Conservation (phyloP, 2,329 filamentous ascomycete species). For the Cercospora beticola region DNA sequence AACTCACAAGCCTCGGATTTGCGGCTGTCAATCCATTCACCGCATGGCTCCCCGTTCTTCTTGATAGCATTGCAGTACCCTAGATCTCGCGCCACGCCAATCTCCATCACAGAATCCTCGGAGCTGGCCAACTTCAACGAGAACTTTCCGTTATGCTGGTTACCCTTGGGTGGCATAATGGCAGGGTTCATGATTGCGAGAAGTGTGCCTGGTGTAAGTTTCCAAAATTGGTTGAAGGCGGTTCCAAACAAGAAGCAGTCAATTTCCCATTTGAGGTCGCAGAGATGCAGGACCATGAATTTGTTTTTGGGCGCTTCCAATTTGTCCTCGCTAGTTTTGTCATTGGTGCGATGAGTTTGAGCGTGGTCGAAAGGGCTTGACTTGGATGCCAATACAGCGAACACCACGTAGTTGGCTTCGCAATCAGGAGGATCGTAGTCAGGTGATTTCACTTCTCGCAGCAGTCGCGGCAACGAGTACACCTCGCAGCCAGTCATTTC, state of each 20-base stretch:
- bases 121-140: slow-evolving; percentile 81
- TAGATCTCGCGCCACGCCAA: slow-evolving; percentile 80
- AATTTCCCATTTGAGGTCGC: slow-evolving; percentile 85
- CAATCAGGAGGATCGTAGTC: slow-evolving; percentile 76
- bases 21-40: slow-evolving; percentile 80
- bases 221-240: slow-evolving; percentile 91
- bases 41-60: slow-evolving; percentile 79
- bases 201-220: slow-evolving; percentile 85
- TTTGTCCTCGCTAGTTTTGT: slow-evolving; percentile 48
- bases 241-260: slow-evolving; percentile 90
- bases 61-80: slow-evolving; percentile 83
- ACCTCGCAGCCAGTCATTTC: slow-evolving; percentile 75
- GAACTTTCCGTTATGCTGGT: slow-evolving; percentile 78
- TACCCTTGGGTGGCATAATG: slow-evolving; percentile 81
- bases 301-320: slow-evolving; percentile 64
- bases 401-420: slow-evolving; percentile 84
- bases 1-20: slow-evolving; percentile 92
- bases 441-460: slow-evolving; percentile 78
- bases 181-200: slow-evolving; percentile 88
- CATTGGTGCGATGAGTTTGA: slow-evolving; percentile 45
- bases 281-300: slow-evolving; percentile 88
- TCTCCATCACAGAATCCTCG: slow-evolving; percentile 84
- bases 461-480: slow-evolving; percentile 74
- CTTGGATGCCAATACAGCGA: slow-evolving; percentile 85
- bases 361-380: slow-evolving; percentile 71